phyloP scores from a whole-genome alignment of 1,284 basidiomycete genomes.

The Rhizopogon parksii region DNA sequence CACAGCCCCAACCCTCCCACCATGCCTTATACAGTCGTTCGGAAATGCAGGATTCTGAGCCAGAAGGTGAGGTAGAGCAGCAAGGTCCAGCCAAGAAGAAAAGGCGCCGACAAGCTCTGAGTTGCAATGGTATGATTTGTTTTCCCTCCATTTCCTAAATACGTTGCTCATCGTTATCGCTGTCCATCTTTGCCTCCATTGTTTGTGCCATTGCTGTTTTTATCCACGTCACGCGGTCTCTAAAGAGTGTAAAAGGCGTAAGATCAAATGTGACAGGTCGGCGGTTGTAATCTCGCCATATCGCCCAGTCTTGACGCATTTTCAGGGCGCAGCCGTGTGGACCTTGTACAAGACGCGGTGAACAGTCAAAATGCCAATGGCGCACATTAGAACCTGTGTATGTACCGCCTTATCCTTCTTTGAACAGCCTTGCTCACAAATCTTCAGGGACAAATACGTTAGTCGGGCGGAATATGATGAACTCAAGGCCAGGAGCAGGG shows the following conservation, averaged over 20 bases:
- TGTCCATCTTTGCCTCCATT: constrained; percentile 3
- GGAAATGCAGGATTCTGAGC: constrained; percentile 38
- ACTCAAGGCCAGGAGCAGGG: constrained; percentile 32
- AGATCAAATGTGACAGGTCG: constrained; percentile 56
- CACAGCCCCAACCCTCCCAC: constrained; percentile 19
- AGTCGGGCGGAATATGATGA: constrained; percentile 48
- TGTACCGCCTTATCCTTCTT: constrained; percentile 17
- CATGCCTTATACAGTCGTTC: constrained; percentile 25
- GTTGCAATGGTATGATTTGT: constrained; percentile 60
- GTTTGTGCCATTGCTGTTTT: constrained; percentile 1
- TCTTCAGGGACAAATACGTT: constrained; percentile 49
- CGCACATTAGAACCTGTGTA: constrained; percentile 52
- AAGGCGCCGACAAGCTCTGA: constrained; percentile 64
- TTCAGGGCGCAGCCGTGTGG: constrained; percentile 48
- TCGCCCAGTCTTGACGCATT: constrained; percentile 16
- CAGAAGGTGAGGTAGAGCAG: constrained; percentile 41
- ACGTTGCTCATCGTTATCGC: constrained; percentile 4
- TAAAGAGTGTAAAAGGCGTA: constrained; percentile 52
- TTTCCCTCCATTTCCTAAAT: constrained; percentile 11
- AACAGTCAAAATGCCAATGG: constrained; percentile 52
- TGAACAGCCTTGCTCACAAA: constrained; percentile 11
- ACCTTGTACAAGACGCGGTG: constrained; percentile 47
- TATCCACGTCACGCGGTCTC: constrained; percentile 7
- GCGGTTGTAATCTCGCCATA: constrained; percentile 15
- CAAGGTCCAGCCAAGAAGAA: constrained; percentile 66